Evolutionary conservation across 257 asterid species (phyloP).

Genomic region (Solanum bulbocastanum): DNA sequence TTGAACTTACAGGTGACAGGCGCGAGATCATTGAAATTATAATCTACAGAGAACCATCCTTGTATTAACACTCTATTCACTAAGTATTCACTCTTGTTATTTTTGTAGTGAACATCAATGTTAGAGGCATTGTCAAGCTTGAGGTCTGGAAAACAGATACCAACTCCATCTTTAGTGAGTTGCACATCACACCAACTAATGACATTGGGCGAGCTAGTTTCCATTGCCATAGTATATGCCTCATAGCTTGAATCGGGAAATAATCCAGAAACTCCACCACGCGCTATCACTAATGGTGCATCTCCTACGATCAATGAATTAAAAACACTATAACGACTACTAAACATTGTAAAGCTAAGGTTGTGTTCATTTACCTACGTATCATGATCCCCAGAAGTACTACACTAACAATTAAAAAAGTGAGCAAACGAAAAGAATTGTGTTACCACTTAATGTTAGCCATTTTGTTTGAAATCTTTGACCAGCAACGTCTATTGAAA

Average conservation of each 20-base stretch:
- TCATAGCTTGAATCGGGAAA: constrained; percentile 56
- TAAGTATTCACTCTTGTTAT: constrained; percentile 18
- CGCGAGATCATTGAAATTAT: constrained; percentile 23
- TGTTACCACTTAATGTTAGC: constrained; percentile 1
- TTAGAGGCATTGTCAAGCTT: constrained; percentile 44
- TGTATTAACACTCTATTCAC: constrained; percentile 31
- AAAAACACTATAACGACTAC: not conserved
- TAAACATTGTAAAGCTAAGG: not conserved
- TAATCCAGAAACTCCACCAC: constrained; percentile 75
- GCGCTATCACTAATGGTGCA: constrained; percentile 58
- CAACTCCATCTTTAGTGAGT: constrained; percentile 66
- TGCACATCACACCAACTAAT: constrained; percentile 72
- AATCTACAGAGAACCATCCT: constrained; percentile 65
- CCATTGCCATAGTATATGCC: constrained; percentile 34
- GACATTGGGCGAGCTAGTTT: constrained; percentile 20
- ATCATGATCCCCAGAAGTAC: too few relatives aligned
- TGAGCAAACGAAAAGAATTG: not conserved
- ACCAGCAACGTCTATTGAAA: not conserved
- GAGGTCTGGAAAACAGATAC: constrained; percentile 55
- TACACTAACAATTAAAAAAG: too few relatives aligned
- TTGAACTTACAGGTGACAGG: not conserved
- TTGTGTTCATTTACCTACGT: too few relatives aligned
- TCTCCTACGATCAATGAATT: constrained; percentile 32
- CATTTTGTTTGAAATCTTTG: constrained; percentile 9
- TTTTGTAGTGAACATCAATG: not conserved